These are phyloP conservation scores for Kwoniella heveanensis DNA, from an alignment of 768 basidiomycete species.

Conservation along the genomic window DNA sequence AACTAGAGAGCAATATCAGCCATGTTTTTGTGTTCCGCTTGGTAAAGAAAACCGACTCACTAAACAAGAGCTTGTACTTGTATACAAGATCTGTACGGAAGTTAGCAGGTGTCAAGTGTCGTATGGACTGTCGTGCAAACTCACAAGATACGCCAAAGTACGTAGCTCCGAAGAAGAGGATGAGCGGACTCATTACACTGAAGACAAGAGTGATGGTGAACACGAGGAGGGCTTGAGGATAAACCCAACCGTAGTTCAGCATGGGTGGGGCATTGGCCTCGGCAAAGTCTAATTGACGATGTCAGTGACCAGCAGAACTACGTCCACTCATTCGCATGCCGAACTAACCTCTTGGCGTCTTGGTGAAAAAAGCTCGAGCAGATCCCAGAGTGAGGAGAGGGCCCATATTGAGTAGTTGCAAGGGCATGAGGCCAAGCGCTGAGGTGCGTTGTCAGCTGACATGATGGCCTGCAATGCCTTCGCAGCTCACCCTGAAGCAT, in stretches of 20 bases:
- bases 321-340: too few relatives aligned
- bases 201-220: slow-evolving; percentile 94
- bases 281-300: slow-evolving; percentile 93
- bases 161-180: slow-evolving; percentile 89
- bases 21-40: neutral
- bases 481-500: slow-evolving; percentile 58
- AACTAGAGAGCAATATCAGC: too few relatives aligned
- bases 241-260: slow-evolving; percentile 96
- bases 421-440: slow-evolving; percentile 92
- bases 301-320: too few relatives aligned
- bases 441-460: neutral
- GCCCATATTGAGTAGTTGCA: slow-evolving; percentile 90
- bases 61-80: slow-evolving; percentile 95
- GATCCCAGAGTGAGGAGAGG: slow-evolving; percentile 78
- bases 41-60: slow-evolving; percentile 59
- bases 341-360: slow-evolving; percentile 83
- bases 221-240: slow-evolving; percentile 93
- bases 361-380: slow-evolving; percentile 73
- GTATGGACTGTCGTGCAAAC: neutral
- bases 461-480: neutral
- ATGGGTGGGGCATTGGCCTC: slow-evolving; percentile 96
- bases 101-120: slow-evolving; percentile 1
- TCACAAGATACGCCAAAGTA: slow-evolving; percentile 88
- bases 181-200: slow-evolving; percentile 92
- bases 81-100: slow-evolving; percentile 71